Evolutionary conservation across 108 stramenopile species (phyloP).

Genomic region (Epithemia pelagica): DNA sequence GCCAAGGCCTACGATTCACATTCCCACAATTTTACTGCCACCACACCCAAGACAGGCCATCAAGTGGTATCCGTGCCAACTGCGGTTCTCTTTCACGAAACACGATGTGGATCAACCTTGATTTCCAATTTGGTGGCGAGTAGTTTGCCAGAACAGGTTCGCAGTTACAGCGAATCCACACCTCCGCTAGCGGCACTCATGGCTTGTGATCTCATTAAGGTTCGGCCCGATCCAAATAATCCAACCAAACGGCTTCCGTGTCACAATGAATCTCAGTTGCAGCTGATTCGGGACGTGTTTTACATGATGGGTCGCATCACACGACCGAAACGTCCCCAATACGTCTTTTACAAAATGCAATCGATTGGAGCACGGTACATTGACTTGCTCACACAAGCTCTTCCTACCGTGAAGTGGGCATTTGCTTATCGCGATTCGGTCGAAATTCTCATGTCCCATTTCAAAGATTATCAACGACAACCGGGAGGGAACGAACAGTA

Average conservation of each 20-base stretch:
- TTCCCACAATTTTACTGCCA: conserved; percentile 8
- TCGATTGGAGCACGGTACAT: conserved; percentile 55
- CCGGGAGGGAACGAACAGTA: conserved; percentile 3
- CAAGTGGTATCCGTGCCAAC: conserved; percentile 8
- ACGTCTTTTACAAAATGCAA: conserved; percentile 94
- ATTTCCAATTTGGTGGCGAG: conserved; percentile 85
- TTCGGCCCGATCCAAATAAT: conserved; percentile 3
- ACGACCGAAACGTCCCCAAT: conserved; percentile 12
- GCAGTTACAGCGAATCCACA: conserved; percentile 75
- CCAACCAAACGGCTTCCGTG: conserved; percentile 22
- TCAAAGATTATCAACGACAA: conserved; percentile 20
- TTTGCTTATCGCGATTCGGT: conserved; percentile 90
- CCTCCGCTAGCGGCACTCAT: conserved; percentile 55
- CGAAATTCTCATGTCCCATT: conserved; percentile 83
- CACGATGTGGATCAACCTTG: conserved; percentile 86
- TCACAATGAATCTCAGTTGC: conserved; percentile 21
- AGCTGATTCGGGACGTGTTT: conserved; percentile 62
- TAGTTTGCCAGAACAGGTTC: conserved; percentile 39
- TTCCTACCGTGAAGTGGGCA: conserved; percentile 81
- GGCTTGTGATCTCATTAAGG: conserved; percentile 36
- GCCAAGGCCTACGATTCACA: conserved; percentile 32
- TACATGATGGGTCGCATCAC: conserved; percentile 58
- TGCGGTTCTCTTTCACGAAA: conserved; percentile 93
- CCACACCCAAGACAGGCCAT: conserved; percentile 1
- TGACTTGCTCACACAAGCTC: conserved; percentile 50